phyloP scores from a whole-genome alignment of 164 flowering plant species.

The Euptelea pleiosperma region DNA sequence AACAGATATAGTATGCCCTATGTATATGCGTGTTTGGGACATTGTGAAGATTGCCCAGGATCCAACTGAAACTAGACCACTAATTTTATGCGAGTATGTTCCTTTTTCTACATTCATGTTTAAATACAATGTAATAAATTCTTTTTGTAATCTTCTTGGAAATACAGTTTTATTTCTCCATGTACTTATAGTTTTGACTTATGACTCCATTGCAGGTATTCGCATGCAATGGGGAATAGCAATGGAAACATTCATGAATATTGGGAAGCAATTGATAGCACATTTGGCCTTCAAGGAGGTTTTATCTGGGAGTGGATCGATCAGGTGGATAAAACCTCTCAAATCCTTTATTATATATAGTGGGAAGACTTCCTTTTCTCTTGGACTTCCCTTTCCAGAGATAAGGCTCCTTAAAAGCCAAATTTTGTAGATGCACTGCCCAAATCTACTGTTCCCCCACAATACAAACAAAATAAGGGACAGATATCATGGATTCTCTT shows the following conservation, averaged over 20 bases:
- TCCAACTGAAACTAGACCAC: conserved; percentile 77
- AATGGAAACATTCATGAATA: conserved; percentile 77
- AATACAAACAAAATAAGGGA: neutral
- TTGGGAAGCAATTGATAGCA: conserved; percentile 92
- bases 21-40: conserved; percentile 98
- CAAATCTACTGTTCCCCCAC: no score
- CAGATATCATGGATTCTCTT: neutral
- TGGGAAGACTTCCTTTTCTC: neutral
- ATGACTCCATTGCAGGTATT: conserved; percentile 54
- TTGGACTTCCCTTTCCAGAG: neutral
- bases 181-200: neutral
- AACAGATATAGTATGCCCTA: conserved; percentile 93
- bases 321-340: conserved; percentile 47
- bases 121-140: no score
- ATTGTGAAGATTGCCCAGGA: conserved; percentile 85
- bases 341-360: neutral
- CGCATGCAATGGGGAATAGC: conserved; percentile 98
- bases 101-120: no score
- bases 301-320: conserved; percentile 99
- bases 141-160: neutral
- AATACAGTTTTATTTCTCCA: conserved; percentile 8
- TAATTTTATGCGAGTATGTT: conserved; percentile 96
- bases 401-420: neutral
- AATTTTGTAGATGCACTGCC: neutral
- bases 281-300: conserved; percentile 96